Evolutionary conservation across 73 alveolate genomes (phyloP).

Genomic region (Stentor coeruleus): DNA sequence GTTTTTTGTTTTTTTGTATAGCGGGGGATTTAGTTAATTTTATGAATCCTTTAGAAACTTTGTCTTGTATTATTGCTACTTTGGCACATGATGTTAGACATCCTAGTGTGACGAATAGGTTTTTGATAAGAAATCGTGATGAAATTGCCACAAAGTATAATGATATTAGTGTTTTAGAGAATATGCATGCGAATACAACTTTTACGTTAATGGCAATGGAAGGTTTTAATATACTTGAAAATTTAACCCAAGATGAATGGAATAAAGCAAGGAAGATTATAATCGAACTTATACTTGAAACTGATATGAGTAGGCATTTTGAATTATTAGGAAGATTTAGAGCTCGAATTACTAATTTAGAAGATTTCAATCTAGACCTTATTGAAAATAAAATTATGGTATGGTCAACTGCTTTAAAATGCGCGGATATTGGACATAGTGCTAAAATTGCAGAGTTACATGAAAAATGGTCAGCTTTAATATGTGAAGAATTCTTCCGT

Average conservation of each 20-base stretch:
- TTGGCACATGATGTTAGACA: conserved; percentile 54
- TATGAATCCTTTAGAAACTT: conserved; percentile 28
- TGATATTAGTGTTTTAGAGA: conserved; percentile 47
- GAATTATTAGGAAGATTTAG: conserved; percentile 36
- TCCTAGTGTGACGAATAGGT: conserved; percentile 43
- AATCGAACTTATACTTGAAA: conserved; percentile 37
- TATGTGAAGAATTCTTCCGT: conserved; percentile 39
- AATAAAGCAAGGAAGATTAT: conserved; percentile 31
- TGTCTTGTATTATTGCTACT: conserved; percentile 40
- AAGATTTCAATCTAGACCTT: neutral
- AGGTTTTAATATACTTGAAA: conserved; percentile 28
- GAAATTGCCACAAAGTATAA: conserved; percentile 43
- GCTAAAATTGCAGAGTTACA: conserved; percentile 30
- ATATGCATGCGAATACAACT: conserved; percentile 36
- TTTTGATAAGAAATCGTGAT: conserved; percentile 33
- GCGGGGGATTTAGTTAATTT: conserved; percentile 33
- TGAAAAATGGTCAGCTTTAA: conserved; percentile 33
- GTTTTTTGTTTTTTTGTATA: conserved; percentile 34
- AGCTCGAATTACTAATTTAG: conserved; percentile 10
- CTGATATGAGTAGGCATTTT: conserved; percentile 53
- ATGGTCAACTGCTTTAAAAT: conserved; percentile 18
- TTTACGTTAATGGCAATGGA: conserved; percentile 17
- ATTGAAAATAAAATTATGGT: conserved; percentile 20
- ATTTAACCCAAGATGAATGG: conserved; percentile 39
- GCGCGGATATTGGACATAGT: conserved; percentile 32